Evolutionary conservation across 805 yeast species (phyloP), one percentile per base, ranked within the genome.

Genomic region (Cyberlindnera petersonii): DNA sequence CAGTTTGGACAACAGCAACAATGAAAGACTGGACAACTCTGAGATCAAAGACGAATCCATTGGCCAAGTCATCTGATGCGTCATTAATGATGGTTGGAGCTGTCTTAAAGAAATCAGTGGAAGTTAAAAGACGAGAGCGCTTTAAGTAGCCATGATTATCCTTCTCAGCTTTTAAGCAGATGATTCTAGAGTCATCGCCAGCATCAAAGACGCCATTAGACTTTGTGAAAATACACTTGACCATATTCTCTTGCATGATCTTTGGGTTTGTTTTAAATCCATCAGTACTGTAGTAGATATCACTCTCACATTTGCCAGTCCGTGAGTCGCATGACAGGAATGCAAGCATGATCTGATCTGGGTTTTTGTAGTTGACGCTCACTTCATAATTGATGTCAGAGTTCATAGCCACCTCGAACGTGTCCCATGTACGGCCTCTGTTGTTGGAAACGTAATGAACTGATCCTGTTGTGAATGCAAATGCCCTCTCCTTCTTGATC

Each of bases 101-200:
- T 7, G 66, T 48, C 24, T 62, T 48, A 58, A 75, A 75, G 52
- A 66, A 74, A 48, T 77, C 74, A 13, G 61, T 52, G 0, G 80
- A 66, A 7, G 52, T 46, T n/a, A 55, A 29, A 16, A 56, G 39
- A 13, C 50, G 37, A 10, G 65, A 57, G 24, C 74, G 55, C 9
- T 47, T 34, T 16, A 52, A 30, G 23, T 46, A 46, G 0, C 74
- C 66, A 18, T 62, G 64, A 4, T 59, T 50, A 8, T 63, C 66
- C 37, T 63, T 66, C 19, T 72, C 72, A 27, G 58, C 48, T 13
- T 65, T 53, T 46, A 82, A 71, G 26, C 72, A 56, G 10, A 77
- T 53, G 4, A 71, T 50, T 26, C 65, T 52, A 11, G 57, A 49
- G 17, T 61, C 56, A 13, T 59, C 61, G 8, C 58, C 57, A 14